phyloP scores from a whole-genome alignment of 1,139 yeast genomes.

The Arxiozyma heterogenica region DNA sequence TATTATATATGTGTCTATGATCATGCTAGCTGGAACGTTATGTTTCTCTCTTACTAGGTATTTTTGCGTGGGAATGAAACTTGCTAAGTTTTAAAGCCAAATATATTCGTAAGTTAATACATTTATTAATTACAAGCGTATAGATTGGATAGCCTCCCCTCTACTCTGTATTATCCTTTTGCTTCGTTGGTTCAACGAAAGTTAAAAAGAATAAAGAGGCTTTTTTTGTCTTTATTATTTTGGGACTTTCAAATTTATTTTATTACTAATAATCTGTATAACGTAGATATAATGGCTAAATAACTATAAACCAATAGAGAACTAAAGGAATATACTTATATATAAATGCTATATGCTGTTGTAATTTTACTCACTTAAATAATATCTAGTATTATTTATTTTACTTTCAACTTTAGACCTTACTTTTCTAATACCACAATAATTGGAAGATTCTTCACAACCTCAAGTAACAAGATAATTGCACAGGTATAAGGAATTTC shows the following conservation, averaged over 20 bases:
- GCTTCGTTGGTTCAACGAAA: too few relatives aligned
- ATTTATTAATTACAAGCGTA: too few relatives aligned
- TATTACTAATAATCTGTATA: not conserved
- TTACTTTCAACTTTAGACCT: not conserved
- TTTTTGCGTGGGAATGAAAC: slow-evolving; percentile 31
- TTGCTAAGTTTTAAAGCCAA: slow-evolving; percentile 14
- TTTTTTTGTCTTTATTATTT: not conserved
- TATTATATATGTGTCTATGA: slow-evolving; percentile 20
- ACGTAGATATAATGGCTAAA: not conserved
- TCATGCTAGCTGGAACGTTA: slow-evolving; percentile 23
- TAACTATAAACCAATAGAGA: slow-evolving; percentile 1
- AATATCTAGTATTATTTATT: too few relatives aligned
- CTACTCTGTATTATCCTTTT: too few relatives aligned
- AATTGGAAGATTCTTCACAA: not conserved
- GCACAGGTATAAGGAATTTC: not conserved
- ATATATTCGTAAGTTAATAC: too few relatives aligned
- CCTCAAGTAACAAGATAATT: slow-evolving; percentile 2
- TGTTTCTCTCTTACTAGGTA: slow-evolving; percentile 31
- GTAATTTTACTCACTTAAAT: not conserved
- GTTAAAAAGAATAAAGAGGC: not conserved
- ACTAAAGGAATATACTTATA: not conserved
- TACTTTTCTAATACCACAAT: not conserved
- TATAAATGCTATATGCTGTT: not conserved
- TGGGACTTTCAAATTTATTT: slow-evolving; percentile 4
- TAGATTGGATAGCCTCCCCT: too few relatives aligned